Percentiles rank a stretch among this genome's conserved stretches.
Conservation (phyloP, 106 monocot species). For the Amphibolis antarctica region DNA sequence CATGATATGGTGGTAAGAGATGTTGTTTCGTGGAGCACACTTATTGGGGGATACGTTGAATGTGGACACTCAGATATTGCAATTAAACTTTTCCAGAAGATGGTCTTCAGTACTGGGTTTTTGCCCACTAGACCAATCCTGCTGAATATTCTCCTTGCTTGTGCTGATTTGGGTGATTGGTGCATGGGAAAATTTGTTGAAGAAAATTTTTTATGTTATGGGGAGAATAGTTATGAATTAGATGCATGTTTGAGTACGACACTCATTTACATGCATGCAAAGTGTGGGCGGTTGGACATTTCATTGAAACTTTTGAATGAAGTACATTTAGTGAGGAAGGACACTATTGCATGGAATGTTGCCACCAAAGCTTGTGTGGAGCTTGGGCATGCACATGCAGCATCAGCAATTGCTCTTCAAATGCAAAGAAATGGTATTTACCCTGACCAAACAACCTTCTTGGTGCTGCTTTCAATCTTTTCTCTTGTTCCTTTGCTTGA, state of each 20-base stretch:
- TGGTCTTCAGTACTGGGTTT: constrained; percentile 21
- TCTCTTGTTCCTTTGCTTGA: constrained; percentile 22
- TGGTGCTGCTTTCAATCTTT: constrained; percentile 27
- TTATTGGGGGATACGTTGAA: constrained; percentile 57
- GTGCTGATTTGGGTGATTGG: constrained; percentile 54
- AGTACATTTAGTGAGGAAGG: constrained; percentile 13
- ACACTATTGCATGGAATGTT: constrained; percentile 68
- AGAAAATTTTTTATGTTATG: constrained; percentile 20
- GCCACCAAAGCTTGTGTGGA: constrained; percentile 45
- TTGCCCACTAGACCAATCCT: constrained; percentile 40
- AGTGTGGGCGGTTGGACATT: constrained; percentile 34
- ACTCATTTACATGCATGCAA: constrained; percentile 61
- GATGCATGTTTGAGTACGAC: constrained; percentile 38
- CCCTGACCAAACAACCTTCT: constrained; percentile 30
- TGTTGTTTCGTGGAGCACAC: constrained; percentile 48
- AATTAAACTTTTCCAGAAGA: constrained; percentile 30
- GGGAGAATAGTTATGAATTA: background rate
- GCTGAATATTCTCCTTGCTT: constrained; percentile 45
- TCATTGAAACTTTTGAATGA: constrained; percentile 26
- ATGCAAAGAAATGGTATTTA: constrained; percentile 55
- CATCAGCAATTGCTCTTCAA: constrained; percentile 18
- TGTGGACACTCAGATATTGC: constrained; percentile 30
- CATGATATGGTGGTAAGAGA: constrained; percentile 41
- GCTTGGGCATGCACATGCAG: constrained; percentile 15
- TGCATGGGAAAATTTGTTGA: constrained; percentile 28